Percentiles rank a stretch among this genome's conserved stretches.
Evolutionary conservation across 805 yeast genomes (phyloP).

Genomic region (Suhomyces pyralidae): DNA sequence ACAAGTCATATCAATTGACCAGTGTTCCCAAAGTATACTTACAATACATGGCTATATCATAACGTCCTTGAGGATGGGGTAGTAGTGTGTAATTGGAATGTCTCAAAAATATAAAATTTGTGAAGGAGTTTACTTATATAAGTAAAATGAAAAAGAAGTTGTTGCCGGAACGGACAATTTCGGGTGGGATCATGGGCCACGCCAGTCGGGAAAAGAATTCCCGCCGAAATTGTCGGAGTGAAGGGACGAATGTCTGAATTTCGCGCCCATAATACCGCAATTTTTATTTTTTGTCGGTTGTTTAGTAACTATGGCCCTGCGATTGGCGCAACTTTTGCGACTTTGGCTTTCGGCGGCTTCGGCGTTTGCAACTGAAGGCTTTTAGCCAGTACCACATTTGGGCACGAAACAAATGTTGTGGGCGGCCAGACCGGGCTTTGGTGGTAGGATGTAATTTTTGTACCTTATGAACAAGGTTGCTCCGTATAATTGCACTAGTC

Average conservation of each 20-base stretch:
- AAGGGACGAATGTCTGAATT: not conserved
- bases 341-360: not conserved
- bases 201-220: not conserved
- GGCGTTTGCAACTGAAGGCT: not conserved
- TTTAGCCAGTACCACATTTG: not conserved
- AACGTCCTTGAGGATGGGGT: not conserved
- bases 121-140: not conserved
- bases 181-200: conserved; percentile 5
- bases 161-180: conserved; percentile 1
- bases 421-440: not conserved
- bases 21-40: not conserved
- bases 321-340: not conserved
- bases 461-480: not conserved
- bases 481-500: not conserved
- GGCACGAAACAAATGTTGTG: not conserved
- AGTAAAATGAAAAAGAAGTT: not conserved
- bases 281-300: not conserved
- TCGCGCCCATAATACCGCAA: not conserved
- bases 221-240: not conserved
- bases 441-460: not conserved
- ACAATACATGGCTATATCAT: conserved; percentile 12
- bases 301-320: not conserved
- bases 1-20: not conserved
- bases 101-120: not conserved
- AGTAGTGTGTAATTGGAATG: not conserved